Conservation (phyloP, 768 basidiomycete species). For the Austroboletus eburneus region DNA sequence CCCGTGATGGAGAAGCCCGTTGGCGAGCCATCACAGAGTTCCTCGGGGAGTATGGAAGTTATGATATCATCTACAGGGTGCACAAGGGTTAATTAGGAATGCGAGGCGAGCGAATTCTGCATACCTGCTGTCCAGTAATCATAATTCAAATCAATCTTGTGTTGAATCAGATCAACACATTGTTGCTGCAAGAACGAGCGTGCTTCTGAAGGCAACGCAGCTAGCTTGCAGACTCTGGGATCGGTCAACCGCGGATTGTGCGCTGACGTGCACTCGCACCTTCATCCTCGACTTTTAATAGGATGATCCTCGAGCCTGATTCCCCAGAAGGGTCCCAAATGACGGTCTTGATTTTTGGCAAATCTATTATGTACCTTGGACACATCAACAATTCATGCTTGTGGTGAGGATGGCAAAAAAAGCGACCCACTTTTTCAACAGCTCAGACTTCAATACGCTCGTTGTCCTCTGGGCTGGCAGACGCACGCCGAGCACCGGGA, state of each 20-base stretch:
- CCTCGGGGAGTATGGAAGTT: constrained; percentile 73
- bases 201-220: constrained; percentile 57
- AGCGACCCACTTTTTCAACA: constrained; percentile 53
- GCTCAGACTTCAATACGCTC: constrained; percentile 49
- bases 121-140: constrained; percentile 86
- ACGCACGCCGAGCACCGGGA: constrained; percentile 66
- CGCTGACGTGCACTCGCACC: constrained; percentile 37
- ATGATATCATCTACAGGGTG: constrained; percentile 78
- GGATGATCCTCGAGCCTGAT: constrained; percentile 55
- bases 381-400: constrained; percentile 9
- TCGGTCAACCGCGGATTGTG: constrained; percentile 1
- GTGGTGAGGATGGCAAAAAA: neutral
- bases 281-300: constrained; percentile 59
- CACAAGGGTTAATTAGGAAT: constrained; percentile 1
- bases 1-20: constrained; percentile 85
- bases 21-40: constrained; percentile 74
- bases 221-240: constrained; percentile 52
- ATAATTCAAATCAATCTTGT: constrained; percentile 69
- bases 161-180: constrained; percentile 49
- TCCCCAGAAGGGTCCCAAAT: constrained; percentile 46
- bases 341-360: constrained; percentile 65
- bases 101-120: neutral
- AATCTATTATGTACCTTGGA: constrained; percentile 55
- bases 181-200: constrained; percentile 53
- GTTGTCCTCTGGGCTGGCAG: constrained; percentile 56